Evolutionary conservation across 2,329 filamentous ascomycete genomes (phyloP).

Genomic region (Pseudogymnoascus sp.): DNA sequence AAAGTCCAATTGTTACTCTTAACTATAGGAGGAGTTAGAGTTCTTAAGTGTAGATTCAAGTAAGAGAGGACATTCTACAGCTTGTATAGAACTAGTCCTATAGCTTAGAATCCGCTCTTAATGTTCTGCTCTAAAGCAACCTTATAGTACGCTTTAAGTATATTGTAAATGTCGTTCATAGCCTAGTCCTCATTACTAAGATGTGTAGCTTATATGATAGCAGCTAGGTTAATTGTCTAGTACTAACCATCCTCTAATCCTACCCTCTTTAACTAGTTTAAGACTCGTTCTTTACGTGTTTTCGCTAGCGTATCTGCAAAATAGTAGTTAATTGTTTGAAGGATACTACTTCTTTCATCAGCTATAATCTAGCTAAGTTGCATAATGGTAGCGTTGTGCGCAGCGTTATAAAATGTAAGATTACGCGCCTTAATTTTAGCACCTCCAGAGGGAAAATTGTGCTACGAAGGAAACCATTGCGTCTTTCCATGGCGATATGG

Average conservation of each 20-base stretch:
- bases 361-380: not conserved
- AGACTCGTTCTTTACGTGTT: not conserved
- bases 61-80: too few species aligned
- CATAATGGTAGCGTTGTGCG: not conserved
- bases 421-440: not conserved
- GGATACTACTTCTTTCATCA: not conserved
- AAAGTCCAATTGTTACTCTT: too few species aligned
- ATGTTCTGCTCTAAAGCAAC: not conserved
- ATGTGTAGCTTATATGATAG: not conserved
- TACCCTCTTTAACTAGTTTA: not conserved
- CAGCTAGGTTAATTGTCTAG: not conserved
- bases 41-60: too few species aligned
- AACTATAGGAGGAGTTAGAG: too few species aligned
- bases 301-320: slow-evolving; percentile 3
- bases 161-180: slow-evolving; percentile 10
- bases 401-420: not conserved
- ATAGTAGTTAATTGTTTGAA: slow-evolving; percentile 8
- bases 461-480: too few species aligned
- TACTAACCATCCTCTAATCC: not conserved
- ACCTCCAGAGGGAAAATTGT: too few species aligned
- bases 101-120: too few species aligned
- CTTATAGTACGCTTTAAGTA: slow-evolving; percentile 16
- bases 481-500: too few species aligned
- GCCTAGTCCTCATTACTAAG: slow-evolving; percentile 6
- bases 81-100: too few species aligned